Evolutionary conservation across 2,329 filamentous ascomycete species (phyloP).

Genomic region (Fonsecaea nubica): DNA sequence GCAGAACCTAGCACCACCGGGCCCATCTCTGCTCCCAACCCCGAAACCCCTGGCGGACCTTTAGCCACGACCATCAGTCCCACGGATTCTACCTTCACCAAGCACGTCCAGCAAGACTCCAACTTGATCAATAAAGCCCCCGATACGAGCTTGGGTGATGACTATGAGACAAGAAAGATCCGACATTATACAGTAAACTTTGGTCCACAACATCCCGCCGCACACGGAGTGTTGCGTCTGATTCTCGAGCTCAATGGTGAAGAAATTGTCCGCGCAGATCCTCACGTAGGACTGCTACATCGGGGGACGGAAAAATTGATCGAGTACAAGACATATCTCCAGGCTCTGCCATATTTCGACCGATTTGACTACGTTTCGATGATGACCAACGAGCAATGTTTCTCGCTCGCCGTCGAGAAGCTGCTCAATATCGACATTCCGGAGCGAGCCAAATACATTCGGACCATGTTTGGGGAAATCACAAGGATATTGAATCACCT

Average conservation of each 20-base stretch:
- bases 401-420: conserved; percentile 94
- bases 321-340: conserved; percentile 99
- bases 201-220: conserved; percentile 96
- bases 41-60: conserved; percentile 36
- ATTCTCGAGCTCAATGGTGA: conserved; percentile 98
- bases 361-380: conserved; percentile 98
- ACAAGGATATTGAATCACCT: conserved; percentile 94
- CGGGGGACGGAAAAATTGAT: conserved; percentile 99
- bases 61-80: conserved; percentile 61
- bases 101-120: conserved; percentile 50
- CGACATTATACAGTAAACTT: conserved; percentile 99
- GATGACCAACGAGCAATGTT: conserved; percentile 99
- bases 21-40: conserved; percentile 43
- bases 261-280: conserved; percentile 94
- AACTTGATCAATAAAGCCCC: conserved; percentile 47
- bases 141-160: conserved; percentile 55
- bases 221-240: conserved; percentile 95
- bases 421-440: conserved; percentile 96
- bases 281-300: conserved; percentile 94
- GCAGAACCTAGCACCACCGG: conserved; percentile 51
- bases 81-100: conserved; percentile 63
- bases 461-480: conserved; percentile 93
- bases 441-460: conserved; percentile 93
- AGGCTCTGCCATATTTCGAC: conserved; percentile 98
- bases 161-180: conserved; percentile 76